Conservation (phyloP, 2,329 filamentous ascomycete genomes). For the Ascochyta clinopodiicola region DNA sequence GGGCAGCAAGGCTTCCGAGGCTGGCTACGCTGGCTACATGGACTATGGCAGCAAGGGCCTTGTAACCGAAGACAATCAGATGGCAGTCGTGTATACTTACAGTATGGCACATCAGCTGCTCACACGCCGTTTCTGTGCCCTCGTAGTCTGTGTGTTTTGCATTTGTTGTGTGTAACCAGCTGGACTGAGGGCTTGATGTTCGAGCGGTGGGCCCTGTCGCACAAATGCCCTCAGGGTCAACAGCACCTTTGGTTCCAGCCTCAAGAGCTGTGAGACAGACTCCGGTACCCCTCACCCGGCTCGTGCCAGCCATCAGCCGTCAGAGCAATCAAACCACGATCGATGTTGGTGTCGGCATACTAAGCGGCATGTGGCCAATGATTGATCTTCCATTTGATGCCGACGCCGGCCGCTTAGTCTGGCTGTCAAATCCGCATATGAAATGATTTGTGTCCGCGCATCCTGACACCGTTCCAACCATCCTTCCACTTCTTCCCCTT, state of each 20-base stretch:
- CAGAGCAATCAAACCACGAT: constrained; percentile 25
- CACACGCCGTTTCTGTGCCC: background rate
- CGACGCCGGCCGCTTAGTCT: constrained; percentile 29
- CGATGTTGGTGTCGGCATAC: constrained; percentile 23
- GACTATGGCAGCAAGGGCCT: constrained; percentile 6
- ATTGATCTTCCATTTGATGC: constrained; percentile 31
- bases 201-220: background rate
- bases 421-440: constrained; percentile 26
- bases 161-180: background rate
- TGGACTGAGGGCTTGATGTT: constrained; percentile 6
- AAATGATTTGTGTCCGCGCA: constrained; percentile 32
- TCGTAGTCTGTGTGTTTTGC: background rate
- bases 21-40: background rate
- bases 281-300: constrained; percentile 19
- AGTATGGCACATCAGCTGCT: background rate
- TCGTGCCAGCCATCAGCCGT: constrained; percentile 19
- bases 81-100: background rate
- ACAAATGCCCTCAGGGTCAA: constrained; percentile 7
- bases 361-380: constrained; percentile 30
- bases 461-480: constrained; percentile 18
- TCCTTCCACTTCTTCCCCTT: constrained; percentile 8
- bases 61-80: background rate
- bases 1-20: constrained; percentile 2
- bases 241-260: constrained; percentile 3
- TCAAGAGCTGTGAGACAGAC: constrained; percentile 1